phyloP scores from a whole-genome alignment of 2,329 filamentous ascomycete species.

The Chaetomiaceae sp. region DNA sequence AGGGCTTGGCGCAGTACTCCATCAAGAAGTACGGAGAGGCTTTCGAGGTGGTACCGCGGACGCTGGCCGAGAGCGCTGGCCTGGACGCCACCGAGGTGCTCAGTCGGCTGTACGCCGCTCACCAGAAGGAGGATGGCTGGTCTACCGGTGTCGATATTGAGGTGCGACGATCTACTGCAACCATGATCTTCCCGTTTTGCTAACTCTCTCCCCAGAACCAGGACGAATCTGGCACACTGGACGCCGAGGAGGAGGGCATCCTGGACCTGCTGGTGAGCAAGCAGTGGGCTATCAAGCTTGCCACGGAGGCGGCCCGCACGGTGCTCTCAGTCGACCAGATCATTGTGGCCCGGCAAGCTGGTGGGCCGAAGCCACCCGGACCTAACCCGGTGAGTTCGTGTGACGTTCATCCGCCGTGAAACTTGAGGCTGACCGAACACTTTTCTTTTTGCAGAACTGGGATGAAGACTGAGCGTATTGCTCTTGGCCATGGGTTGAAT shows the following conservation, averaged over 20 bases:
- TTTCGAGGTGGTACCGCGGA: constrained; percentile 93
- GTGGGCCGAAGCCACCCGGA: constrained; percentile 91
- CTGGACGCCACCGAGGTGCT: constrained; percentile 96
- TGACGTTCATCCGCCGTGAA: not conserved
- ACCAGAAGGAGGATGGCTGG: constrained; percentile 83
- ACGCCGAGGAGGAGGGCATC: constrained; percentile 82
- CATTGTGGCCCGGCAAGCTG: constrained; percentile 94
- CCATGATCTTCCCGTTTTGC: not conserved
- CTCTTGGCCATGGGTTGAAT: not conserved
- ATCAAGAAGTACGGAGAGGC: constrained; percentile 97
- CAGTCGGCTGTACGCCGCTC: constrained; percentile 85
- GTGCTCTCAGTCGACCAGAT: constrained; percentile 97
- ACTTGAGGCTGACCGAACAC: constrained; percentile 25
- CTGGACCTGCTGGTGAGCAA: constrained; percentile 88
- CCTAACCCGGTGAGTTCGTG: constrained; percentile 65
- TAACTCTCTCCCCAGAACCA: constrained; percentile 50
- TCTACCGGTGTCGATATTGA: constrained; percentile 92
- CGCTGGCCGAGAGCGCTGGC: constrained; percentile 88
- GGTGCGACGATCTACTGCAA: constrained; percentile 35
- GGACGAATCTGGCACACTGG: constrained; percentile 71
- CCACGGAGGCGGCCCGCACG: constrained; percentile 88
- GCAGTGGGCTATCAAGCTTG: constrained; percentile 94
- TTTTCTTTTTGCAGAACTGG: constrained; percentile 47
- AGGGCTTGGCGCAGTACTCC: constrained; percentile 87
- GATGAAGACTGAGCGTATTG: constrained; percentile 49